phyloP scores from a whole-genome alignment of 371 early-diverging fungal species.

The Capillidium rhysosporum region DNA sequence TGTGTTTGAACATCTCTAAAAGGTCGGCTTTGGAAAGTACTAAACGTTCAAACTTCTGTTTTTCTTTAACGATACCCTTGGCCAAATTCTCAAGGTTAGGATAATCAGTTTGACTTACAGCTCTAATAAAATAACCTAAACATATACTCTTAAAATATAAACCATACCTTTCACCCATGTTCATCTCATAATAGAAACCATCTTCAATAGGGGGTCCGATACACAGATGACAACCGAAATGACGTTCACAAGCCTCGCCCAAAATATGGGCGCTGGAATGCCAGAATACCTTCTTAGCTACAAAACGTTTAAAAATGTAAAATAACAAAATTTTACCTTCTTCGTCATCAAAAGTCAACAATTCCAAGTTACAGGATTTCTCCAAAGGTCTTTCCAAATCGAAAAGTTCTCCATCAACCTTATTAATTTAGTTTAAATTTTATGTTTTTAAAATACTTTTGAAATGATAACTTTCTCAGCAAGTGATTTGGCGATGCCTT shows the following conservation, averaged over 20 bases:
- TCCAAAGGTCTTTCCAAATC: slow-evolving; percentile 86
- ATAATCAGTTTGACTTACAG: slow-evolving; percentile 71
- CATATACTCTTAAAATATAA: not conserved
- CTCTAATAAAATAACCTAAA: slow-evolving; percentile 13
- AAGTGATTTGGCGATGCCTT: slow-evolving; percentile 67
- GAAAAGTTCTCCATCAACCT: slow-evolving; percentile 70
- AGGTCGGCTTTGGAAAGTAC: slow-evolving; percentile 78
- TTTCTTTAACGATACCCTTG: slow-evolving; percentile 78
- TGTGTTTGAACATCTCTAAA: slow-evolving; percentile 94
- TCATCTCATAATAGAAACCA: slow-evolving; percentile 99
- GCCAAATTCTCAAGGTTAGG: slow-evolving; percentile 69
- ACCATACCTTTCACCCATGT: slow-evolving; percentile 36
- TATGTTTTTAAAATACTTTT: slow-evolving; percentile 39
- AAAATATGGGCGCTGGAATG: slow-evolving; percentile 99
- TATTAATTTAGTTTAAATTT: slow-evolving; percentile 10
- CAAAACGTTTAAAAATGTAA: not conserved
- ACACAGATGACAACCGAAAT: slow-evolving; percentile 92
- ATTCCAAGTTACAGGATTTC: slow-evolving; percentile 56
- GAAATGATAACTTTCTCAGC: slow-evolving; percentile 85
- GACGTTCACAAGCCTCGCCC: slow-evolving; percentile 94
- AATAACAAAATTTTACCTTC: slow-evolving; percentile 36
- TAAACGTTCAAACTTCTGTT: slow-evolving; percentile 88
- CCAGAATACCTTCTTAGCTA: slow-evolving; percentile 91
- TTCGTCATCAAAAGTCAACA: slow-evolving; percentile 88
- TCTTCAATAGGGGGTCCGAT: slow-evolving; percentile 97